Evolutionary conservation across 306 rosid species (phyloP).

Genomic region (Sphenostylis stenocarpa): DNA sequence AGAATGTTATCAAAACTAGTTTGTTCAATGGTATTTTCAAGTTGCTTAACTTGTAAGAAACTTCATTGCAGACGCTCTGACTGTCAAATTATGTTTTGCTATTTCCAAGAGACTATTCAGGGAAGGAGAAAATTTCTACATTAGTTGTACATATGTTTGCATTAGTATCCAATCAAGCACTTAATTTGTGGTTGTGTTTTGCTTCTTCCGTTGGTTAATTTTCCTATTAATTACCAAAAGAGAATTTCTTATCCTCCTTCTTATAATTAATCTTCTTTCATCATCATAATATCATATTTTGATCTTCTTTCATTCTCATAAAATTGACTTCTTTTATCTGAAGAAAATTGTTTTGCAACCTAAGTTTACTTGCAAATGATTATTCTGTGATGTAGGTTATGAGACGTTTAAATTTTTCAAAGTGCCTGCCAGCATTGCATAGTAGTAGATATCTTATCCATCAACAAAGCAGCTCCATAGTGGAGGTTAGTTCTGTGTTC

Average conservation of each 20-base stretch:
- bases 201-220: background rate
- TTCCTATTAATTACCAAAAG: background rate
- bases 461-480: constrained; percentile 73
- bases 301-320: background rate
- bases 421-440: constrained; percentile 47
- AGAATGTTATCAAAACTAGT: background rate
- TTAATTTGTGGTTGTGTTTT: background rate
- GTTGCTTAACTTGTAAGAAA: background rate
- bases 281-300: background rate
- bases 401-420: constrained; percentile 45
- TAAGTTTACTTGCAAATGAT: background rate
- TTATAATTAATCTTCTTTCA: background rate
- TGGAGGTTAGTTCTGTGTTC: constrained; percentile 55
- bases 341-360: background rate
- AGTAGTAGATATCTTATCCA: constrained; percentile 64
- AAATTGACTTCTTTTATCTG: background rate
- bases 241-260: background rate
- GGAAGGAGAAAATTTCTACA: background rate
- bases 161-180: background rate
- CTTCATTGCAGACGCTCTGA: background rate
- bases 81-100: background rate
- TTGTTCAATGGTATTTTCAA: background rate
- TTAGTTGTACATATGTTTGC: background rate
- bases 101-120: background rate
- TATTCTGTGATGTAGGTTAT: constrained; percentile 49